Conservation (phyloP, 2,329 filamentous ascomycete genomes). For the Penicillium sumatraense region DNA sequence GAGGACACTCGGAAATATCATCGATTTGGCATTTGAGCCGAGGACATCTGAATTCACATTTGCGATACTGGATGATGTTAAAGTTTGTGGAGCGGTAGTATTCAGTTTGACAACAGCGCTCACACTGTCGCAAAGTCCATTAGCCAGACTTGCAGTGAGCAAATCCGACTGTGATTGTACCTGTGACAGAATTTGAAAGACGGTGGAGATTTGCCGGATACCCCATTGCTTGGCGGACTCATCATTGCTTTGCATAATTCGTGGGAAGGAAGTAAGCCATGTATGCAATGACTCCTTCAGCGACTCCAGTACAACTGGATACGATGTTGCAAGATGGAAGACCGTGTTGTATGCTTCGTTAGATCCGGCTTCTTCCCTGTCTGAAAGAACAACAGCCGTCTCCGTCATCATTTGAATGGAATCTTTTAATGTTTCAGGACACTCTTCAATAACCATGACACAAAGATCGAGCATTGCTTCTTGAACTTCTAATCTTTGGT, state of each 20-base stretch:
- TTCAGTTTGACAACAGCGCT: conserved; percentile 50
- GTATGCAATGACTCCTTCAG: conserved; percentile 75
- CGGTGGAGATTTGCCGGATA: conserved; percentile 76
- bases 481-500: conserved; percentile 71
- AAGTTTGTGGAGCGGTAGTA: conserved; percentile 33
- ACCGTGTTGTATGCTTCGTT: conserved; percentile 51
- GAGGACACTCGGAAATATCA: conserved; percentile 64
- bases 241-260: conserved; percentile 82
- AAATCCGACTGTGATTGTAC: conserved; percentile 56
- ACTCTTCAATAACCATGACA: conserved; percentile 76
- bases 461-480: conserved; percentile 72
- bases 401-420: conserved; percentile 76
- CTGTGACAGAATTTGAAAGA: conserved; percentile 67
- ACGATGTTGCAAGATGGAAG: conserved; percentile 65
- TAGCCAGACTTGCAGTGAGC: conserved; percentile 38
- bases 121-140: conserved; percentile 76
- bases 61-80: conserved; percentile 23
- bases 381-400: conserved; percentile 73
- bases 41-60: conserved; percentile 35
- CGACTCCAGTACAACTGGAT: conserved; percentile 64
- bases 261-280: conserved; percentile 80
- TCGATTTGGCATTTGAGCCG: conserved; percentile 25
- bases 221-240: conserved; percentile 74
- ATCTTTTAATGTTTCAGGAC: conserved; percentile 71
- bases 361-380: conserved; percentile 50